Conservation (phyloP, 176 grass and related monocot species). For the Cenchrus purpureus region DNA sequence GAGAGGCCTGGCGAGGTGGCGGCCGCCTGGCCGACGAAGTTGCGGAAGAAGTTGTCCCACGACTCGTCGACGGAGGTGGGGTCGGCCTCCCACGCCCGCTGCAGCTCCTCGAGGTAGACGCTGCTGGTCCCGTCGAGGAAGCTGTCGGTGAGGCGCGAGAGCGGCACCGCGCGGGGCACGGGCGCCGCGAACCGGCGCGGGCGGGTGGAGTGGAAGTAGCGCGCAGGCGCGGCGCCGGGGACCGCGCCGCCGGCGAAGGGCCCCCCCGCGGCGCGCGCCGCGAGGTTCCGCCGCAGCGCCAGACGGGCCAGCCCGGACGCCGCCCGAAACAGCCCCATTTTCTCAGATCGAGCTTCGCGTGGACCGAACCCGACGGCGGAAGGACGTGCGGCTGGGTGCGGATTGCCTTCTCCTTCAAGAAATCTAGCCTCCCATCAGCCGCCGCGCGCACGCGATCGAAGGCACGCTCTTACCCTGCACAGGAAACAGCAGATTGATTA, state of each 20-base stretch:
- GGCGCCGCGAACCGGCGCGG: constrained; percentile 48
- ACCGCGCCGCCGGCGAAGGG: constrained; percentile 22
- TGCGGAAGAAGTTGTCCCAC: constrained; percentile 92
- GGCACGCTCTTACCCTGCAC: neutral
- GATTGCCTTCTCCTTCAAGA: neutral
- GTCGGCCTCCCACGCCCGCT: constrained; percentile 79
- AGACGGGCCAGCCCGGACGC: constrained; percentile 70
- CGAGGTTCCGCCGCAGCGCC: constrained; percentile 61
- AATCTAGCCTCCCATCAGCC: constrained; percentile 36
- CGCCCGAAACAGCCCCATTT: constrained; percentile 79
- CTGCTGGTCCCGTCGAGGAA: constrained; percentile 85
- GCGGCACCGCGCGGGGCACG: constrained; percentile 63
- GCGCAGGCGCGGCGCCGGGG: neutral
- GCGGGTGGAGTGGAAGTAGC: constrained; percentile 59
- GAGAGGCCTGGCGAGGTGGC: constrained; percentile 65
- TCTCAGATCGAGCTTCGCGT: constrained; percentile 41
- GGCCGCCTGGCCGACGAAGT: constrained; percentile 83
- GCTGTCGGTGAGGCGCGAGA: constrained; percentile 77
- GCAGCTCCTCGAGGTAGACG: constrained; percentile 84
- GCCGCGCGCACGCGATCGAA: neutral
- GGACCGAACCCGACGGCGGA: neutral
- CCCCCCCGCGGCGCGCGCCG: constrained; percentile 16
- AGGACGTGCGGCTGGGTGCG: neutral
- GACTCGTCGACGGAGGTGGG: constrained; percentile 79
- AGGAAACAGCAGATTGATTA: neutral